Base-by-base conservation (phyloP, 116 monocot genomes). In the Dioscorea cayenensis region DNA sequence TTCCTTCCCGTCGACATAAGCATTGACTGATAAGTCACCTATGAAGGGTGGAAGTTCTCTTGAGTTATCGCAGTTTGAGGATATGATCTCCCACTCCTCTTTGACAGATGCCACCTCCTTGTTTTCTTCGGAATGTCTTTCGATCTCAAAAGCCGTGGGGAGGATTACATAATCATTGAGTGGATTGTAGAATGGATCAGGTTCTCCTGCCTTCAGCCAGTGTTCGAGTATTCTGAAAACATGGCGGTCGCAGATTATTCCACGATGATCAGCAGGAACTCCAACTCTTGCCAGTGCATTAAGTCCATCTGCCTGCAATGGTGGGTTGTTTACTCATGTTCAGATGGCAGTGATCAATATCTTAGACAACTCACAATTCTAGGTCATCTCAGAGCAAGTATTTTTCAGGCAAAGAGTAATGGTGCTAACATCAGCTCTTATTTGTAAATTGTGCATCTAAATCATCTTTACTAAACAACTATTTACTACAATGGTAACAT, bases 141-240 rank as follows among this genome's bases (percentile, higher is more conserved):
- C 85, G 7, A 84, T 22, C 74, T 96, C 92, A 35, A 84, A 90
- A 63, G 80, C 76, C 6, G 88, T 90, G 23, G 99, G 99, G 17
- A 99, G 83, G 48, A 99, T 92, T 2, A 94, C 99, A 73, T 94
- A 94, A 60, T 99, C 94, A 49, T 83, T 99, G 32, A 99, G 51
- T 37, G 99, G 99, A 63, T 99, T 81, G 51, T 94, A 99, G 83
- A 85, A 99, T 18, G 99, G 99, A 83, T 99, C 99, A 9, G 88
- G 91, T 65, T 91, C 88, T 50, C 92, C 96, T 5, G 92, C 92
- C 49, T 88, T 86, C 38, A 99, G 81, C 99, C 94, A 99, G 67
- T 87, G 86, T 55, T 91, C 77, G n/a, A 94, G 80, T 37, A 94
- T 82, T 69, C 94, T 86, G 64, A 99, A 97, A 11, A 99, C 94